phyloP scores from a whole-genome alignment of 306 rosid species.

The Argentina anserina region DNA sequence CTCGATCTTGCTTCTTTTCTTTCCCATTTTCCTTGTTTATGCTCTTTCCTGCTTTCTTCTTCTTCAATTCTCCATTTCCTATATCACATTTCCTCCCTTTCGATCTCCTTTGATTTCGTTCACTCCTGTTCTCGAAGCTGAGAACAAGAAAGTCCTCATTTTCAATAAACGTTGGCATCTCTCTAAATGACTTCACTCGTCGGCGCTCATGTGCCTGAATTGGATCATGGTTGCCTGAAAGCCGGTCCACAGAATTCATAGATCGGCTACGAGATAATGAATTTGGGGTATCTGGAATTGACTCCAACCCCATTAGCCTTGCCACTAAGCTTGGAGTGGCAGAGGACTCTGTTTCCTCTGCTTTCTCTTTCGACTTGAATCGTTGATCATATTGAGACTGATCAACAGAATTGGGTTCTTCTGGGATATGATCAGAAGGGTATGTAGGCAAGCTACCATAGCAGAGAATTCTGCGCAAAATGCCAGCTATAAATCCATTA shows the following conservation, averaged over 20 bases:
- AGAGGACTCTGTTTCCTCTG: slow-evolving; percentile 13
- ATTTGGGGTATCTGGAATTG: slow-evolving; percentile 40
- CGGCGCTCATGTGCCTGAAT: slow-evolving; percentile 28
- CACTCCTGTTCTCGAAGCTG: slow-evolving; percentile 48
- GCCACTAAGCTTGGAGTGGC: slow-evolving; percentile 63
- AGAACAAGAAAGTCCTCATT: slow-evolving; percentile 59
- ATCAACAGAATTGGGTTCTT: slow-evolving; percentile 27
- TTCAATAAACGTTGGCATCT: slow-evolving; percentile 49
- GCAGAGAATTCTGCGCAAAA: slow-evolving; percentile 72
- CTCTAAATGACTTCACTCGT: slow-evolving; percentile 54
- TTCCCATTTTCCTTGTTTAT: slow-evolving; percentile 28
- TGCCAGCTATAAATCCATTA: slow-evolving; percentile 54
- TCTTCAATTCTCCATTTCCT: slow-evolving; percentile 38
- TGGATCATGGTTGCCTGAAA: slow-evolving; percentile 29
- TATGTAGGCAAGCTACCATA: slow-evolving; percentile 69
- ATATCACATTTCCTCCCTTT: slow-evolving; percentile 25
- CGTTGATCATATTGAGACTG: slow-evolving; percentile 23
- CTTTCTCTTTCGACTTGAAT: slow-evolving; percentile 19
- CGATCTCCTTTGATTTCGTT: slow-evolving; percentile 28
- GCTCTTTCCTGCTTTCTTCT: slow-evolving; percentile 27
- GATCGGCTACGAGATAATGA: slow-evolving; percentile 52
- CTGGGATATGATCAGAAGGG: slow-evolving; percentile 51
- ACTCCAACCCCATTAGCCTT: slow-evolving; percentile 83
- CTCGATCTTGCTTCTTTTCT: slow-evolving; percentile 17
- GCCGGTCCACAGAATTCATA: slow-evolving; percentile 53